These are phyloP conservation scores for Penicillium pulvis DNA, from an alignment of 495 filamentous ascomycete species.

Conservation along the genomic window DNA sequence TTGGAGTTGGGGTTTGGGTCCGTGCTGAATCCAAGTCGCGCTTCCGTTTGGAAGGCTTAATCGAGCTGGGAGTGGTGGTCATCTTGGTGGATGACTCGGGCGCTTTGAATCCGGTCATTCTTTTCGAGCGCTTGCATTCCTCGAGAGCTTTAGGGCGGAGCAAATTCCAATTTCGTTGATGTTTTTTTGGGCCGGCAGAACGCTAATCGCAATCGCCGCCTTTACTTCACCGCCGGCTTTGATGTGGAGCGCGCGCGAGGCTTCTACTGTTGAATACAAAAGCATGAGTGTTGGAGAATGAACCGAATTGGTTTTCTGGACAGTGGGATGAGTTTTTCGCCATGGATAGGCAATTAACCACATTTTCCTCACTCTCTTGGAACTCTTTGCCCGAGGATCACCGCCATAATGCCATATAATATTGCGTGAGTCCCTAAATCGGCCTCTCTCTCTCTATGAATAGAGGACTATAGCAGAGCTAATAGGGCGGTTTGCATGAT, in stretches of 20 bases:
- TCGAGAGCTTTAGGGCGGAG: constrained; percentile 7
- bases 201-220: constrained; percentile 13
- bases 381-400: constrained; percentile 10
- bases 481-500: constrained; percentile 1
- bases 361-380: constrained; percentile 10
- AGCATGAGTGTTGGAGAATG: constrained; percentile 1
- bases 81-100: constrained; percentile 23
- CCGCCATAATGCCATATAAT: constrained; percentile 63
- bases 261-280: background rate
- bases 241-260: background rate
- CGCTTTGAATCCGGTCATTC: constrained; percentile 32
- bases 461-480: background rate
- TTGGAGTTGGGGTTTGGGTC: constrained; percentile 36
- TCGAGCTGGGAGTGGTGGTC: constrained; percentile 22
- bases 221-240: background rate
- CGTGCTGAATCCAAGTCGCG: constrained; percentile 35
- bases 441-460: background rate
- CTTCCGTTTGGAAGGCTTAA: constrained; percentile 44
- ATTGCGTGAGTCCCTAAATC: constrained; percentile 61
- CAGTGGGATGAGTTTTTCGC: constrained; percentile 11
- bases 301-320: constrained; percentile 11
- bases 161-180: constrained; percentile 23
- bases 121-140: constrained; percentile 10
- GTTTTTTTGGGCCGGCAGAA: constrained; percentile 23
- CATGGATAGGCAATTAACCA: constrained; percentile 21